A percentile compares a stretch with the other conserved stretches of the same genome.
These are phyloP conservation scores for Cystobasidiaceae sp. DNA, from an alignment of 1,284 basidiomycete species.

Conservation along the genomic window DNA sequence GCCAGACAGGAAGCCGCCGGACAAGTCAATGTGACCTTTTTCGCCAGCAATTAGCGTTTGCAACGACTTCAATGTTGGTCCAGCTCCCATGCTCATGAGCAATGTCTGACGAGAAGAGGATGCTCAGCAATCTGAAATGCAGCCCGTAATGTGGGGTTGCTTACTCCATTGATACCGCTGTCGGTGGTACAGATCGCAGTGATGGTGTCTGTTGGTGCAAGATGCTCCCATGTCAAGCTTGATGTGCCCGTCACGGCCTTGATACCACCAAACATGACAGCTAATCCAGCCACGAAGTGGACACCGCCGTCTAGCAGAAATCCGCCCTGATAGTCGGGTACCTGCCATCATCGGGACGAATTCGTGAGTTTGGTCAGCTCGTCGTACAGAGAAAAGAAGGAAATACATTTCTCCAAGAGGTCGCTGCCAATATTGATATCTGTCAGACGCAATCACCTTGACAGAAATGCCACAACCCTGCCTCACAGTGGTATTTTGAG, in stretches of 20 bases:
- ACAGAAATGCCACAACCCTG: no score
- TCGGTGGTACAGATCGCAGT: conserved; percentile 15
- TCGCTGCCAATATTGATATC: no score
- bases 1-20: background rate
- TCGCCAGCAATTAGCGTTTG: conserved; percentile 29
- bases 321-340: conserved; percentile 40
- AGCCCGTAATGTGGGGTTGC: background rate
- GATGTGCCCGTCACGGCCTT: conserved; percentile 15
- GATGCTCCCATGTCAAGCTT: conserved; percentile 30
- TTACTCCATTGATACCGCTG: conserved; percentile 26
- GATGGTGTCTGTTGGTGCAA: conserved; percentile 37
- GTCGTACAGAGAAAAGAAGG: no score
- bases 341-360: conserved; percentile 35
- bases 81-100: conserved; percentile 31
- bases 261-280: conserved; percentile 34
- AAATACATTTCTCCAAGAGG: no score
- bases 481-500: conserved; percentile 11
- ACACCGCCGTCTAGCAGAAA: conserved; percentile 42
- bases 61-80: conserved; percentile 23
- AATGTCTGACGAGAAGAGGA: background rate
- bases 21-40: background rate
- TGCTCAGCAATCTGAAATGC: background rate
- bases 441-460: no score
- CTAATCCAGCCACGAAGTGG: conserved; percentile 38
- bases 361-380: conserved; percentile 16